Evolutionary conservation across 768 basidiomycete genomes (phyloP), one percentile per base, ranked within the genome.

Genomic region (Podaxis sp.): DNA sequence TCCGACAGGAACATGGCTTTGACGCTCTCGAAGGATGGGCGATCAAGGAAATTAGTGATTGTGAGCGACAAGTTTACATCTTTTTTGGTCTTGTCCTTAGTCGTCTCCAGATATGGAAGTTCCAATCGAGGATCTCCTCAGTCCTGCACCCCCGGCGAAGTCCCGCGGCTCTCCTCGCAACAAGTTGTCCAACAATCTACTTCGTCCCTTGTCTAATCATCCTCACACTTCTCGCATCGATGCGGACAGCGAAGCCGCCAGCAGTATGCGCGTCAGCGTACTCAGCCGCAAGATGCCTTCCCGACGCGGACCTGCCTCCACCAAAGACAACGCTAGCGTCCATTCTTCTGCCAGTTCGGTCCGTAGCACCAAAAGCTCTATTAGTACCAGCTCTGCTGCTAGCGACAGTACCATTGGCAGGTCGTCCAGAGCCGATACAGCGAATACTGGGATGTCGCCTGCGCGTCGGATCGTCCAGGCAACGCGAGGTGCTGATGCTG

Each of bases 1-100:
- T 94, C 28, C 80, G 88, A 11, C 84, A 88, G 52, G 85, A 86
- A 54, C 83, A 85, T n/a, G 92, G 91, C 0, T 96, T 98, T 66
- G 87, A 89, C 54, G 69, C 74, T 3, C 78, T 98, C n/a, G 93
- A 96, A 52, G 81, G 80, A 3, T 97, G 93, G 93, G 86, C 90
- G 0, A 70, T 95, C 57, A 89, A 93, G 70, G 96, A 98, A 68
- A 93, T 98, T 42, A 82, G 85, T 44, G 84, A 90, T 67, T 82
- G 93, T 91, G 63, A 66, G 89, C 78, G 36, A 54, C 38, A 42
- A 13, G 35, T 42, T 37, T 36, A 44, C 18, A 25, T 47, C 5
- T 54, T 4, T 13, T 25, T 3, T 3, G 23, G 14, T 7, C 23
- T 6, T n/a, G 14, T 42, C 11, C 54, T 50, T 27, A 40, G 16